Evolutionary conservation across 2,329 filamentous ascomycete genomes (phyloP).

Genomic region (Botrytis medusae): DNA sequence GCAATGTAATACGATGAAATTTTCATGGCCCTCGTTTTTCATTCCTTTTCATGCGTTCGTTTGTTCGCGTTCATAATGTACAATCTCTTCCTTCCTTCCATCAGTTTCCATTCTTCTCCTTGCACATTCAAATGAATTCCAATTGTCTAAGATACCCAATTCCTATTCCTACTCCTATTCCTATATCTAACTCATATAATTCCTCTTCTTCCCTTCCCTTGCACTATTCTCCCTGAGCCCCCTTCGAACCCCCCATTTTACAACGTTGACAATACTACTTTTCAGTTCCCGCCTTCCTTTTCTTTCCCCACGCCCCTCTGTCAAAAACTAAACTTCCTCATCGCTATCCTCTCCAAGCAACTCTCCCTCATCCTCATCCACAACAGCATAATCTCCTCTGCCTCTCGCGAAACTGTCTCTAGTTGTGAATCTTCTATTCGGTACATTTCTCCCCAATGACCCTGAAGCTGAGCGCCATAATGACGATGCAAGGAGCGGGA

Average conservation of each 20-base stretch:
- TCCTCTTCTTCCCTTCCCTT: background rate
- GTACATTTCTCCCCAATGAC: slow-evolving; percentile 48
- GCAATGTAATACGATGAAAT: background rate
- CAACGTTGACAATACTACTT: background rate
- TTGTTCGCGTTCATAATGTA: background rate
- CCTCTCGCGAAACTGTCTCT: slow-evolving; percentile 85
- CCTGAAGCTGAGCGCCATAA: slow-evolving; percentile 66
- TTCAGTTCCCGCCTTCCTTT: background rate
- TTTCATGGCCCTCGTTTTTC: background rate
- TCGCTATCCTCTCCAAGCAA: slow-evolving; percentile 91
- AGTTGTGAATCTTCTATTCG: slow-evolving; percentile 69
- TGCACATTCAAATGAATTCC: background rate
- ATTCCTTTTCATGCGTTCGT: background rate
- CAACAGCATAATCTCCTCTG: slow-evolving; percentile 81
- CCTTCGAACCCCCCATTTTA: background rate
- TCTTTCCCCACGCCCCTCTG: background rate
- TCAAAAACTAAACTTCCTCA: slow-evolving; percentile 64
- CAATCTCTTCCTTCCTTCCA: background rate
- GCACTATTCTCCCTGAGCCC: background rate
- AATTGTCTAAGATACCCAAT: slow-evolving; percentile 5
- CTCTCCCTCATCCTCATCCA: slow-evolving; percentile 93
- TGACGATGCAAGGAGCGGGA: slow-evolving; percentile 71
- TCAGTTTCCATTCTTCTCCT: background rate
- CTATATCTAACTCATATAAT: background rate
- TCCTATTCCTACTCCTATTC: background rate